phyloP scores from a whole-genome alignment of 108 stramenopile genomes.

The Nitzschia sp. region DNA sequence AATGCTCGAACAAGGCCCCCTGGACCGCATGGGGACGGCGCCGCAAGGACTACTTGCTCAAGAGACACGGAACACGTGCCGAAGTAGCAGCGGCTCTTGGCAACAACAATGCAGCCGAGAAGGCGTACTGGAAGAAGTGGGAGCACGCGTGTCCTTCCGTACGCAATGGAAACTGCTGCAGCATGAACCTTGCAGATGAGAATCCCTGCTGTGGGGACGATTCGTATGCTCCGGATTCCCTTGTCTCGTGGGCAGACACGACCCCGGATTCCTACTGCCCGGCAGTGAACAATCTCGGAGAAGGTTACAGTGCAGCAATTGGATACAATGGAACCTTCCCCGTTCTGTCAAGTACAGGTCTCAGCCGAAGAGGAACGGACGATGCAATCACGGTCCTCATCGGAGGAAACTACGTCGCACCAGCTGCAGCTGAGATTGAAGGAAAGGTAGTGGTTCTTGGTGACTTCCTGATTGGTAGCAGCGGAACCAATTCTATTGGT shows the following conservation, averaged over 20 bases:
- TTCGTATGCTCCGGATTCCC: too few relatives aligned
- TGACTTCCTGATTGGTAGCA: conserved; percentile 6
- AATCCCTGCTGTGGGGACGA: conserved; percentile 6
- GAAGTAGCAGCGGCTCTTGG: neutral
- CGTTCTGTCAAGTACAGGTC: neutral
- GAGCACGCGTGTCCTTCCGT: conserved; percentile 13
- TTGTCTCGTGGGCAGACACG: neutral
- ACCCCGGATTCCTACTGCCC: neutral
- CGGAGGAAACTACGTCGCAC: conserved; percentile 9
- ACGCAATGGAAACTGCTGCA: neutral
- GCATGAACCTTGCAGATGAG: neutral
- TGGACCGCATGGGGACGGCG: conserved; percentile 4
- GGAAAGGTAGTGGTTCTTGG: conserved; percentile 30
- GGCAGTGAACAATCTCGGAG: conserved; percentile 5
- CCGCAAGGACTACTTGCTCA: conserved; percentile 18
- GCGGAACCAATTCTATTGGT: conserved; percentile 10
- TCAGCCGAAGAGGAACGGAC: conserved; percentile 3
- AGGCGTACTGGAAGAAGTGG: conserved; percentile 14
- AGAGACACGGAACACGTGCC: conserved; percentile 9
- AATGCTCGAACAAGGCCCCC: conserved; percentile 10
- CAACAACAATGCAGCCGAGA: conserved; percentile 1
- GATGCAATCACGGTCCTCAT: conserved; percentile 17
- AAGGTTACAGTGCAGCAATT: neutral
- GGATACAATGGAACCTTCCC: neutral
- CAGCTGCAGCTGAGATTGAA: conserved; percentile 21